phyloP scores from a whole-genome alignment of 2,329 filamentous ascomycete species.

The Chrysoporthe cubensis region DNA sequence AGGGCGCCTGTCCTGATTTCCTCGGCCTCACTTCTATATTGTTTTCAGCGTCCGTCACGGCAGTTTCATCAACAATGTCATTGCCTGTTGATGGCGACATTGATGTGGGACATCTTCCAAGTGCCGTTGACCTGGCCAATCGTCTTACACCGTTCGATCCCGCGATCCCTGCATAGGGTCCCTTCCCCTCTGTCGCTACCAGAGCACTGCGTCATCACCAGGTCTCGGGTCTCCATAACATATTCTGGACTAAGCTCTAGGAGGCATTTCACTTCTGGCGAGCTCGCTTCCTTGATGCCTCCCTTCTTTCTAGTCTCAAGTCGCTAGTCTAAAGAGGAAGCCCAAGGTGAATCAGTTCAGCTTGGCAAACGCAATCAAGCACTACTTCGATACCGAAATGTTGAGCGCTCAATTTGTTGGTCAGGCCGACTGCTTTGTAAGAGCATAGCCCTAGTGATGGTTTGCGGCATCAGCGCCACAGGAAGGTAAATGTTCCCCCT shows the following conservation, averaged over 20 bases:
- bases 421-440: not conserved
- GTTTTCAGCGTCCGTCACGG: not conserved
- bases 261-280: not conserved
- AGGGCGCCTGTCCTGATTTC: not conserved
- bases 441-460: no score
- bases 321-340: not conserved
- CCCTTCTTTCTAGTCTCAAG: not conserved
- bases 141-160: conserved; percentile 19
- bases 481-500: no score
- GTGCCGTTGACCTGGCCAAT: conserved; percentile 23
- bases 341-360: not conserved
- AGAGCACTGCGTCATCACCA: not conserved
- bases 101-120: not conserved
- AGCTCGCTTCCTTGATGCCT: not conserved
- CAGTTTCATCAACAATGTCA: not conserved
- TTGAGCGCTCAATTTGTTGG: no score
- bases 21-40: not conserved
- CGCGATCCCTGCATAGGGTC: conserved; percentile 4
- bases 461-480: no score
- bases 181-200: conserved; percentile 6
- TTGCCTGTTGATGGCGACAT: not conserved
- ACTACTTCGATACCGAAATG: not conserved
- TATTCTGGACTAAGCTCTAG: not conserved
- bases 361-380: not conserved
- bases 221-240: conserved; percentile 1